Evolutionary conservation across 1,284 basidiomycete genomes (phyloP), one percentile per base, ranked within the genome.

Genomic region (Phlebopus sp.): DNA sequence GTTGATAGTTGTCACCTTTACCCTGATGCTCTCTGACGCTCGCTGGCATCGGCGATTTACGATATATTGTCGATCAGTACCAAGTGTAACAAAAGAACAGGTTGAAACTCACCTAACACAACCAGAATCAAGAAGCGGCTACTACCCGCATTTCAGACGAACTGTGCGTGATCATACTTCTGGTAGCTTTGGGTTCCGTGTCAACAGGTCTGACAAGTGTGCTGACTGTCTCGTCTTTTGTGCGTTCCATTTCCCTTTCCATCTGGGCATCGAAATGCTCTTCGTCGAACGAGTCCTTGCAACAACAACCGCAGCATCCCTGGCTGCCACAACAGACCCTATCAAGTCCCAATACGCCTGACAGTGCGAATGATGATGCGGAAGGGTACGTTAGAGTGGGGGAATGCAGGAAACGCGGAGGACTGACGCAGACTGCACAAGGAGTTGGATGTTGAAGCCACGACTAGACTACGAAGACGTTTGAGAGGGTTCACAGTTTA

Each of bases 281-380:
- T 3, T 55, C 54, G 21, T 61, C 48, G 35, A 62, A 49, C 2
- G 59, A 49, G 42, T 52, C 55, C 18, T 37, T 42, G 38, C 47
- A 53, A 41, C 58, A 61, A 44, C 49, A 44, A 6, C 54, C 50
- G n/a, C 54, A 59, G 36, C 44, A 61, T 7, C 58, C 50, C 32
- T 47, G 47, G 18, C 47, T 29, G 36, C 47, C 50, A 30, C 52
- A 62, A 25, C 48, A 59, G 14, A 19, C 37, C 34, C 36, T 49
- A 27, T 41, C 41, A 27, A 56, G 38, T 15, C 55, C 51, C 13
- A 52, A 42, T 4, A 42, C 42, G 4, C 54, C 55, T 55, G 21
- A 23, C 13, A 15, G 5, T 37, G 29, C 14, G 2, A 27, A 25
- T n/a, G 30, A 18, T 5, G 27, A 36, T 41, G 30, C 34, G 15